Percentiles rank a stretch among this genome's conserved stretches.
These are phyloP conservation scores for Exophiala aquamarina DNA, from an alignment of 2,329 filamentous ascomycete genomes.

Conservation along the genomic window DNA sequence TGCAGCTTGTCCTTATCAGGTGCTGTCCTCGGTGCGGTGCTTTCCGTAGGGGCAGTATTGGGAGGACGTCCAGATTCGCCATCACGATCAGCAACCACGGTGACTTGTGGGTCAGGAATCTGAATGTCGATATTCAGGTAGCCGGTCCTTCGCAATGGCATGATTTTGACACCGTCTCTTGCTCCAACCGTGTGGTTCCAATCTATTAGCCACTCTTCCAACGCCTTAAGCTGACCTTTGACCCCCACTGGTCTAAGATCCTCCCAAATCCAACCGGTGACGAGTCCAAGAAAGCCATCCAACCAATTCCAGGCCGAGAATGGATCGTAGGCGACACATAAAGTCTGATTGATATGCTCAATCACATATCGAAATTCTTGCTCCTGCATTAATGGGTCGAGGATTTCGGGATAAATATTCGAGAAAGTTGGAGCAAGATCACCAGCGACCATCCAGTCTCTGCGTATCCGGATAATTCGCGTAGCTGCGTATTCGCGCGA, in stretches of 20 bases:
- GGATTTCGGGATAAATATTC: constrained; percentile 92
- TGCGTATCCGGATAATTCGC: constrained; percentile 83
- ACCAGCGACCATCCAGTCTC: constrained; percentile 87
- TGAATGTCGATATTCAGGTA: constrained; percentile 69
- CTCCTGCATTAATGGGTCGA: constrained; percentile 82
- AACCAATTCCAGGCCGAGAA: constrained; percentile 74
- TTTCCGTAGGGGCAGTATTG: neutral
- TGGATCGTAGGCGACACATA: constrained; percentile 77
- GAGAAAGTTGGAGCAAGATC: constrained; percentile 92
- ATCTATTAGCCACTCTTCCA: constrained; percentile 80
- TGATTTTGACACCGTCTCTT: constrained; percentile 67
- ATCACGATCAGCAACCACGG: constrained; percentile 37
- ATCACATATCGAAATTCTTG: constrained; percentile 82
- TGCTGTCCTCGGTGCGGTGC: neutral
- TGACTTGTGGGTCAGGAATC: constrained; percentile 51
- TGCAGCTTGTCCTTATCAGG: neutral
- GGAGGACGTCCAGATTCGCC: constrained; percentile 14
- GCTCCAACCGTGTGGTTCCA: constrained; percentile 74
- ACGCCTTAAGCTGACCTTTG: constrained; percentile 66
- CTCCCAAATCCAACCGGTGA: constrained; percentile 95
- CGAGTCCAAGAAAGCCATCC: constrained; percentile 73
- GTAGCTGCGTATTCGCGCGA: constrained; percentile 75
- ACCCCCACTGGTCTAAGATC: constrained; percentile 68
- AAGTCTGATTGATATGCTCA: constrained; percentile 74
- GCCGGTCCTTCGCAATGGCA: constrained; percentile 76